Evolutionary conservation across 192 early-diverging fungal species (phyloP).

Genomic region (Phlyctochytrium bullatum): DNA sequence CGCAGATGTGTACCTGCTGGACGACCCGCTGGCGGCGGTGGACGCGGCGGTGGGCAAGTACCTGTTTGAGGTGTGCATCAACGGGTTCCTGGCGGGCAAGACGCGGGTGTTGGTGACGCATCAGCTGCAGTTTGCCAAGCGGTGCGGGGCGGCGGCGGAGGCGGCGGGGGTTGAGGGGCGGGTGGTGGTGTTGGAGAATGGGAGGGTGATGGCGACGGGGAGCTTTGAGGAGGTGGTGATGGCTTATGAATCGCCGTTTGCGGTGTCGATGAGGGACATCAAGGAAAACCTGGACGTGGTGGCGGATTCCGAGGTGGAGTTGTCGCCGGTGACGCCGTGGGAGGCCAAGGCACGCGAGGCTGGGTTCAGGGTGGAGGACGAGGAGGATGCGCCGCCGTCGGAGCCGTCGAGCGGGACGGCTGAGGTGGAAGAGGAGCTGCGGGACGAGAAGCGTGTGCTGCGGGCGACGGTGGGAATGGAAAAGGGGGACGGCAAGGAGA

Average conservation of each 20-base stretch:
- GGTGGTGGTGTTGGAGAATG: slow-evolving; percentile 19
- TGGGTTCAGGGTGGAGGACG: too few relatives aligned
- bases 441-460: too few relatives aligned
- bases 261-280: slow-evolving; percentile 11
- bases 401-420: too few relatives aligned
- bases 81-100: slow-evolving; percentile 28
- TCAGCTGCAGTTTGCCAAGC: slow-evolving; percentile 23
- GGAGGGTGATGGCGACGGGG: slow-evolving; percentile 19
- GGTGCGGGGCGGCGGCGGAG: background rate
- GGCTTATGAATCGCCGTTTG: slow-evolving; percentile 1
- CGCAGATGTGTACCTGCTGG: slow-evolving; percentile 45
- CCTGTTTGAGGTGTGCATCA: slow-evolving; percentile 44
- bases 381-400: too few relatives aligned
- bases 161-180: too few relatives aligned
- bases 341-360: too few relatives aligned
- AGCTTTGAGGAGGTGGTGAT: slow-evolving; percentile 20
- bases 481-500: background rate
- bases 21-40: slow-evolving; percentile 50
- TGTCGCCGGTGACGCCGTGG: too few relatives aligned
- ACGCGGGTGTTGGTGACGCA: slow-evolving; percentile 25
- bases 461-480: slow-evolving; percentile 14
- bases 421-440: too few relatives aligned
- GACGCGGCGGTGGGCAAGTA: slow-evolving; percentile 45
- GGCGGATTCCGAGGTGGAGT: too few relatives aligned
- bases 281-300: too few relatives aligned